These are phyloP conservation scores for Corymbia citriodora DNA, from an alignment of 441 rosid species.

Conservation along the genomic window DNA sequence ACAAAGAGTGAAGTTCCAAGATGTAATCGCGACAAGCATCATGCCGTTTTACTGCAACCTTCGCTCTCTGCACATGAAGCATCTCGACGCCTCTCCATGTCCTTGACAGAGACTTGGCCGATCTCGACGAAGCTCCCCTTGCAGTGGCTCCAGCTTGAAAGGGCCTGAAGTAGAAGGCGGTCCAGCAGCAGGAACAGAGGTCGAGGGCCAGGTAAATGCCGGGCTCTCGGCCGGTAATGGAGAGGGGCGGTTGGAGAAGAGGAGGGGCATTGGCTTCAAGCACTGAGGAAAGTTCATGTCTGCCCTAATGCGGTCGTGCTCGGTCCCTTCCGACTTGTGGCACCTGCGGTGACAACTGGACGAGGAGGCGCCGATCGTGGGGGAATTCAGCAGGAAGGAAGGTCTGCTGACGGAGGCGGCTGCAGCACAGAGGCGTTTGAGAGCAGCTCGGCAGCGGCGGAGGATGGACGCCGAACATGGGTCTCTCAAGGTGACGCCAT, in stretches of 20 bases:
- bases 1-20: too few relatives aligned
- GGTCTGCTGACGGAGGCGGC: too few relatives aligned
- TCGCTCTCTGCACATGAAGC: slow-evolving; percentile 14
- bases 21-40: too few relatives aligned
- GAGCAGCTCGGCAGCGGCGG: too few relatives aligned
- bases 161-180: slow-evolving; percentile 92
- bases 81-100: slow-evolving; percentile 3
- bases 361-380: too few relatives aligned
- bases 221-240: slow-evolving; percentile 52
- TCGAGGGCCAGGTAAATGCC: slow-evolving; percentile 81
- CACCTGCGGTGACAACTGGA: slow-evolving; percentile 3
- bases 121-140: slow-evolving; percentile 76
- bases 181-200: slow-evolving; percentile 54
- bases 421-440: too few relatives aligned
- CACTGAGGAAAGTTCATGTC: slow-evolving; percentile 86
- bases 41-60: not conserved
- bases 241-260: slow-evolving; percentile 75
- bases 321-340: slow-evolving; percentile 30
- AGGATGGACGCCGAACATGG: too few relatives aligned
- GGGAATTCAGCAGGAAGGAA: too few relatives aligned
- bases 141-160: slow-evolving; percentile 63
- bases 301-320: slow-evolving; percentile 58
- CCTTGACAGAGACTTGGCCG: slow-evolving; percentile 33
- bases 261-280: slow-evolving; percentile 52
- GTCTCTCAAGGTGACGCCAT: too few relatives aligned